Conservation (phyloP, 208 protist species). For the Trypanosoma boissoni region DNA sequence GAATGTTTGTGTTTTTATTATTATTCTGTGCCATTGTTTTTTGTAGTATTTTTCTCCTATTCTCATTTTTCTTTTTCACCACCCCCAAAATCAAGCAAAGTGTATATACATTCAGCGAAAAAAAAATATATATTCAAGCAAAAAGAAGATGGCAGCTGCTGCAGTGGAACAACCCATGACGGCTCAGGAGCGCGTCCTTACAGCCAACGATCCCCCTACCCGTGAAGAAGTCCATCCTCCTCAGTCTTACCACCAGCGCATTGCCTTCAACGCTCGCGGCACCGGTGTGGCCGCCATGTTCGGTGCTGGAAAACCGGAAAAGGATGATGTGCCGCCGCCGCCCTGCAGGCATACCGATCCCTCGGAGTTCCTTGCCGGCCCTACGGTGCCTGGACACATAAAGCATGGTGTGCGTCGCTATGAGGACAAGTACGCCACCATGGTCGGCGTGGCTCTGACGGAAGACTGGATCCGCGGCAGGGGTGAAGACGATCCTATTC, state of each 20-base stretch:
- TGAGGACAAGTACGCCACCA: conserved; percentile 41
- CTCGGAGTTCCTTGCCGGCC: conserved; percentile 68
- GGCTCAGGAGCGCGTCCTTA: conserved; percentile 25
- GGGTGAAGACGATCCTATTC: conserved; percentile 15
- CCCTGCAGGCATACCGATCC: conserved; percentile 16
- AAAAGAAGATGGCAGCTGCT: conserved; percentile 3
- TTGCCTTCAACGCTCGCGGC: conserved; percentile 14
- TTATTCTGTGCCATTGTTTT: background rate
- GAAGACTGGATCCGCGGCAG: conserved; percentile 67
- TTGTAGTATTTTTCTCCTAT: conserved; percentile 7
- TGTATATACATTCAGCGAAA: conserved; percentile 34
- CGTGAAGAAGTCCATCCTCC: conserved; percentile 8
- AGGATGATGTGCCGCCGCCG: background rate
- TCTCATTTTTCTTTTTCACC: conserved; percentile 2
- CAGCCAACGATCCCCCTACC: conserved; percentile 24
- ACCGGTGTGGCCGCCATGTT: conserved; percentile 7
- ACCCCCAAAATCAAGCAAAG: conserved; percentile 28
- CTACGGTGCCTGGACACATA: conserved; percentile 50
- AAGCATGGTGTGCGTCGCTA: conserved; percentile 64
- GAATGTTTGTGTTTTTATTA: background rate
- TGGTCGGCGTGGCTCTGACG: conserved; percentile 61
- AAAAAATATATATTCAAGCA: conserved; percentile 20
- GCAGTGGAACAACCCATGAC: conserved; percentile 18
- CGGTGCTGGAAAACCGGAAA: background rate
- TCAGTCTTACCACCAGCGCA: conserved; percentile 32